Conservation (phyloP, 495 filamentous ascomycete species). For the Trichoderma virens region DNA sequence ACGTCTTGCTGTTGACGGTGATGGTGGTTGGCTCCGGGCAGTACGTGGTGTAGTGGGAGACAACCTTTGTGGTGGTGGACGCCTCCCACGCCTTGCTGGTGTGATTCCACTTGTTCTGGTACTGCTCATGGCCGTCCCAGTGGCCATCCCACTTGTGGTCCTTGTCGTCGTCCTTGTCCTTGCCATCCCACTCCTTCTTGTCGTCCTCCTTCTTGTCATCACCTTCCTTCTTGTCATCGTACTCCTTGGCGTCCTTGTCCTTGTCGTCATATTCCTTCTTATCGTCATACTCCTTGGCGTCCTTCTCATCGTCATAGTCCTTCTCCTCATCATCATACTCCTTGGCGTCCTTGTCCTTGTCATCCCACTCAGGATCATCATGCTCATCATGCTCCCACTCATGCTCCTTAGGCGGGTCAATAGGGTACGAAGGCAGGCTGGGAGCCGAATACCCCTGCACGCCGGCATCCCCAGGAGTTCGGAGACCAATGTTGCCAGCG, state of each 20-base stretch:
- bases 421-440: not conserved
- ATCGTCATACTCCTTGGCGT: not conserved
- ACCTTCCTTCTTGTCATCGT: not conserved
- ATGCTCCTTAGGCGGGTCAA: not conserved
- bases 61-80: constrained; percentile 63
- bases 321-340: not conserved
- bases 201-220: not conserved
- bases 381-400: not conserved
- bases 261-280: too few species aligned
- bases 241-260: not conserved
- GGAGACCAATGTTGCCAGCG: not conserved
- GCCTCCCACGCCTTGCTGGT: constrained; percentile 35
- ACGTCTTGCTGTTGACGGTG: constrained; percentile 60
- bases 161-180: not conserved
- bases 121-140: not conserved
- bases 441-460: not conserved
- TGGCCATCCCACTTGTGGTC: not conserved
- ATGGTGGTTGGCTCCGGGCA: constrained; percentile 72
- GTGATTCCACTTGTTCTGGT: not conserved
- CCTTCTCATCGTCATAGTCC: not conserved
- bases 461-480: not conserved
- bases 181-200: not conserved
- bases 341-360: not conserved
- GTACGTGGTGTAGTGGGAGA: constrained; percentile 77
- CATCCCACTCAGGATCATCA: not conserved